Evolutionary conservation across 176 grass and related monocot genomes (phyloP).

Genomic region (Zea luxurians): DNA sequence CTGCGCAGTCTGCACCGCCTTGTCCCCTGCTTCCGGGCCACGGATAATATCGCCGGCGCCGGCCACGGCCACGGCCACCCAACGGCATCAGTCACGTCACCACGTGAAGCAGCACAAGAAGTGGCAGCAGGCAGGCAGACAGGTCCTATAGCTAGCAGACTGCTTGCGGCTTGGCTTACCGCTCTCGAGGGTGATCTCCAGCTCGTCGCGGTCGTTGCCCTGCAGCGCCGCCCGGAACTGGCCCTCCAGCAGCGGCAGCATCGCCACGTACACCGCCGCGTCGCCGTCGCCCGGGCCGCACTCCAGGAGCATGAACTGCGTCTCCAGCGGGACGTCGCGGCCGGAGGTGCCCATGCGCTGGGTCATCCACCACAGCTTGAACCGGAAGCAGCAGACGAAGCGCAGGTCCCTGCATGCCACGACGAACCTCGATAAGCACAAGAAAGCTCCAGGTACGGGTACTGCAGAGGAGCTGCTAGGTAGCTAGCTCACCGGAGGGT

Average conservation of each 20-base stretch:
- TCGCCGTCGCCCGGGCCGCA: slow-evolving; percentile 10
- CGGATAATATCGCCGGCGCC: too few relatives aligned
- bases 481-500: slow-evolving; percentile 46
- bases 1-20: slow-evolving; percentile 66
- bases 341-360: slow-evolving; percentile 68
- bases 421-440: too few relatives aligned
- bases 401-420: slow-evolving; percentile 42
- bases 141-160: too few relatives aligned
- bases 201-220: slow-evolving; percentile 68
- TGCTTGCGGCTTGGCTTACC: slow-evolving; percentile 34
- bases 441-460: too few relatives aligned
- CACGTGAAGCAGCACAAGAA: not conserved
- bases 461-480: too few relatives aligned
- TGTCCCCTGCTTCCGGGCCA: slow-evolving; percentile 35
- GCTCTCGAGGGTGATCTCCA: slow-evolving; percentile 82
- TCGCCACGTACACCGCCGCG: slow-evolving; percentile 57
- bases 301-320: slow-evolving; percentile 87
- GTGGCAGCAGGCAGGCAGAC: too few relatives aligned
- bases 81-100: not conserved
- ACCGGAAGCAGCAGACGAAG: slow-evolving; percentile 79
- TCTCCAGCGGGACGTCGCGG: slow-evolving; percentile 79
- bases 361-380: slow-evolving; percentile 89
- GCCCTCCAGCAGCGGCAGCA: slow-evolving; percentile 86
- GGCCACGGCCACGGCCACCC: too few relatives aligned
- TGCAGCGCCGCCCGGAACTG: slow-evolving; percentile 75